These are phyloP conservation scores for Trichothecium sympodiale DNA, from an alignment of 2,329 filamentous ascomycete genomes.

Conservation along the genomic window DNA sequence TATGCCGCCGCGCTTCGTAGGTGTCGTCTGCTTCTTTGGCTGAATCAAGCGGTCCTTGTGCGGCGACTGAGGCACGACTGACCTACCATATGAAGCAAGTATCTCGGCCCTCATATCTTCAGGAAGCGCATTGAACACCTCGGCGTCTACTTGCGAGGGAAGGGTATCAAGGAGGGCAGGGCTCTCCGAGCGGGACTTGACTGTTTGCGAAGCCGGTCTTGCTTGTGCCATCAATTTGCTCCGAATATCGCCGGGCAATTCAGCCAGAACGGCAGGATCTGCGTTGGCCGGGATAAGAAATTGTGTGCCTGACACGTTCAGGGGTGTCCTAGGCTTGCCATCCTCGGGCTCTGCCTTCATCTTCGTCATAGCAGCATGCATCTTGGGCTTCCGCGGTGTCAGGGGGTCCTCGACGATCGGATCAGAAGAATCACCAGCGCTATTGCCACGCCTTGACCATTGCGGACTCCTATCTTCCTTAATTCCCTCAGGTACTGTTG, in stretches of 20 bases:
- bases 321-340: conserved; percentile 48
- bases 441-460: conserved; percentile 17
- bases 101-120: conserved; percentile 79
- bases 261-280: conserved; percentile 71
- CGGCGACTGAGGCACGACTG: conserved; percentile 36
- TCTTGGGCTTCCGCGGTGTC: conserved; percentile 40
- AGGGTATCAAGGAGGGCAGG: conserved; percentile 31
- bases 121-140: conserved; percentile 73
- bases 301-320: conserved; percentile 80
- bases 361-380: conserved; percentile 42
- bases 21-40: conserved; percentile 43
- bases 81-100: conserved; percentile 53
- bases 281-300: conserved; percentile 81
- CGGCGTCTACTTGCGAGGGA: conserved; percentile 74
- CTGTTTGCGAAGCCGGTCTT: conserved; percentile 17
- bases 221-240: conserved; percentile 56
- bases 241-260: conserved; percentile 75
- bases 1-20: conserved; percentile 51
- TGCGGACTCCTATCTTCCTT: conserved; percentile 33
- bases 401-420: conserved; percentile 44
- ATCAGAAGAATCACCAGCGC: conserved; percentile 26
- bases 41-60: conserved; percentile 43
- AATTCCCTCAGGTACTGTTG: conserved; percentile 32
- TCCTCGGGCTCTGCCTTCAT: conserved; percentile 37
- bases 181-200: conserved; percentile 23